Evolutionary conservation across 768 basidiomycete genomes (phyloP).

Genomic region (Cyclocybe cylindracea): DNA sequence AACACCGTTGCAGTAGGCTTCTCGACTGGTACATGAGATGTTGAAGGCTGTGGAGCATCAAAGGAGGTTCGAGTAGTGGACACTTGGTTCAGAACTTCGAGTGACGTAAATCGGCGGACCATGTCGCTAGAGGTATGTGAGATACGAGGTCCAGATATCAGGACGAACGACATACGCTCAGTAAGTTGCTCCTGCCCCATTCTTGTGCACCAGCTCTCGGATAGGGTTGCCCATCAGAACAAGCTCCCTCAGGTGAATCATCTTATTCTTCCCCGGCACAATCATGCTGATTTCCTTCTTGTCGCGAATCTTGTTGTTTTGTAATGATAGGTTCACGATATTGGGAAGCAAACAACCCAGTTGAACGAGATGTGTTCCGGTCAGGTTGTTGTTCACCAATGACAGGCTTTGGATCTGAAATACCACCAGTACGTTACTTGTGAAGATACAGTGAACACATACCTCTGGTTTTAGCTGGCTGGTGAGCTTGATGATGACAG

Average conservation of each 20-base stretch:
- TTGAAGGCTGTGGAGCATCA: constrained; percentile 62
- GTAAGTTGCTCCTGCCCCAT: constrained; percentile 63
- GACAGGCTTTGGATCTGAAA: constrained; percentile 77
- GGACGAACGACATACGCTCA: constrained; percentile 51
- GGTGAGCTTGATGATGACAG: constrained; percentile 89
- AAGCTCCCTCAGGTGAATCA: constrained; percentile 68
- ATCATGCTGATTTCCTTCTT: constrained; percentile 74
- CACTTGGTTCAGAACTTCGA: constrained; percentile 84
- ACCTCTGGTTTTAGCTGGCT: constrained; percentile 77
- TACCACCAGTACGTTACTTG: constrained; percentile 6
- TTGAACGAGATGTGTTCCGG: constrained; percentile 57
- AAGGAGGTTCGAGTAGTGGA: constrained; percentile 80
- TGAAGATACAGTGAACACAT: constrained; percentile 5
- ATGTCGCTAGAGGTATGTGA: constrained; percentile 59
- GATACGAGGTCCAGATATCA: not conserved
- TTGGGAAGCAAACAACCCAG: constrained; percentile 77
- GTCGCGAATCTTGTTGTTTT: constrained; percentile 70
- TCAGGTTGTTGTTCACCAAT: constrained; percentile 71
- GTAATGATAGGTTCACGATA: constrained; percentile 77
- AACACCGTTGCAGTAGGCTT: constrained; percentile 70
- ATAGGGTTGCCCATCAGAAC: constrained; percentile 78
- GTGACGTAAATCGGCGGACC: constrained; percentile 73
- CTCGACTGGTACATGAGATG: constrained; percentile 38
- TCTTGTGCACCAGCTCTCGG: constrained; percentile 57
- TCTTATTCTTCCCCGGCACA: constrained; percentile 56